Evolutionary conservation across 805 yeast genomes (phyloP), one percentile per base, ranked within the genome.

Genomic region (Saccharomycopsis javanensis): DNA sequence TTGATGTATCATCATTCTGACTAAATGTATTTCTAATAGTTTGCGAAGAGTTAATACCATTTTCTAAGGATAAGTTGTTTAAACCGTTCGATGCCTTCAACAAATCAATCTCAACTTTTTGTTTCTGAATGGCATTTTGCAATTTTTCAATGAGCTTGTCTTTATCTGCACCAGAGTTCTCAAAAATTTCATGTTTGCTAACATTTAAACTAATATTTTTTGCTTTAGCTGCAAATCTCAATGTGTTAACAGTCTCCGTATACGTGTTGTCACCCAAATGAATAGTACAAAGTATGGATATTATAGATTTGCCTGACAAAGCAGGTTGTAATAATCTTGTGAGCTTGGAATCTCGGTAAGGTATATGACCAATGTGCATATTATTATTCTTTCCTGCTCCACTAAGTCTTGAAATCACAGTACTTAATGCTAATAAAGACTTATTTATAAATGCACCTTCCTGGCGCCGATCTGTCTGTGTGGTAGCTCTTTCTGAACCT

Each of bases 361-460:
- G 97, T 35, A 94, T 80, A 67, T 94, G 97, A 13, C 79, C 81
- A 23, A 68, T 67, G 37, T 27, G 37, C 13, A 35, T 35, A 28
- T n/a, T 27, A 5, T 55, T 42, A 6, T 55, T 42, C 8, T 71
- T 63, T 1, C 72, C 66, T 15, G 66, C 63, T 18, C 63, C 75
- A 25, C 88, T 79, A 38, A 92, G 74, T 64, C 88, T 84, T 27
- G 95, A 82, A 58, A 92, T 90, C n/a, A 92, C 97, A 0, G 96
- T 88, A 5, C 97, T 90, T 54, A 92, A 76, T 0, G 98, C 95
- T 55, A 92, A 74, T 46, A 92, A 76, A 0, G 97, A 91, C 68
- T 90, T 90, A 73, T 92, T 92, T 67, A 92, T 92, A 67, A 77
- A 94, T 0, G 97, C 80, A 23, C 98, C 99, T 72, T 92, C 99